phyloP scores from a whole-genome alignment of 345 rosid species.

The Leavenworthia alabamica region DNA sequence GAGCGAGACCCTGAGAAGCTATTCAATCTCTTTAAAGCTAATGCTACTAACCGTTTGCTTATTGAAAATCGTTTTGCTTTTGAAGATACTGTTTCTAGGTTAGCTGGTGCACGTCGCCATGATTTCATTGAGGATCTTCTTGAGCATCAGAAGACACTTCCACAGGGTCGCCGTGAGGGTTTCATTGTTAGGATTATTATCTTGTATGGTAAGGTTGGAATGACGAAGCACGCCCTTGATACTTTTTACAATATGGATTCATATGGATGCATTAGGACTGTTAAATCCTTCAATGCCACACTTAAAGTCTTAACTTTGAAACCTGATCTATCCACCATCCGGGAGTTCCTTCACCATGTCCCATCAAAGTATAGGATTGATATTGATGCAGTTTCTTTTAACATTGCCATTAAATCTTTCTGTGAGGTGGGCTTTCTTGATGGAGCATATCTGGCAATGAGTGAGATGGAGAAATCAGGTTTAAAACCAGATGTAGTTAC shows the following conservation, averaged over 20 bases:
- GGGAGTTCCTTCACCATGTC: slow-evolving; percentile 38
- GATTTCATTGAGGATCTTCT: slow-evolving; percentile 69
- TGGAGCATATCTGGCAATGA: slow-evolving; percentile 46
- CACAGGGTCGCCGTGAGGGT: slow-evolving; percentile 81
- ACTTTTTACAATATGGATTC: slow-evolving; percentile 59
- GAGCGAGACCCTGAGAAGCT: slow-evolving; percentile 78
- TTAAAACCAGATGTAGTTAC: slow-evolving; percentile 65
- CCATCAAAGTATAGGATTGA: slow-evolving; percentile 38
- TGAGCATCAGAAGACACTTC: slow-evolving; percentile 78
- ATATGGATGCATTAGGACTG: slow-evolving; percentile 56
- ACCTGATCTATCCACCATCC: slow-evolving; percentile 43
- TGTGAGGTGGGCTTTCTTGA: slow-evolving; percentile 57
- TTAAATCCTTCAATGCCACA: slow-evolving; percentile 70
- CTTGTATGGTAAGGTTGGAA: slow-evolving; percentile 76
- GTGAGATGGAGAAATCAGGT: slow-evolving; percentile 52
- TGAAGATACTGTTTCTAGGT: slow-evolving; percentile 64
- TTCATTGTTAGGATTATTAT: slow-evolving; percentile 71
- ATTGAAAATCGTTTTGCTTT: slow-evolving; percentile 63
- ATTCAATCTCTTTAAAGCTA: slow-evolving; percentile 53
- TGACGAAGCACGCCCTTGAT: slow-evolving; percentile 57
- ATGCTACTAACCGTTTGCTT: slow-evolving; percentile 57
- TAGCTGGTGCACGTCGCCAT: slow-evolving; percentile 62
- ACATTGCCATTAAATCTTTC: slow-evolving; percentile 50
- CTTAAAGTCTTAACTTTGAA: slow-evolving; percentile 50
- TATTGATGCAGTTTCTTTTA: slow-evolving; percentile 48